Conservation (phyloP, 2,329 filamentous ascomycete species). For the Lecanosticta acicola region DNA sequence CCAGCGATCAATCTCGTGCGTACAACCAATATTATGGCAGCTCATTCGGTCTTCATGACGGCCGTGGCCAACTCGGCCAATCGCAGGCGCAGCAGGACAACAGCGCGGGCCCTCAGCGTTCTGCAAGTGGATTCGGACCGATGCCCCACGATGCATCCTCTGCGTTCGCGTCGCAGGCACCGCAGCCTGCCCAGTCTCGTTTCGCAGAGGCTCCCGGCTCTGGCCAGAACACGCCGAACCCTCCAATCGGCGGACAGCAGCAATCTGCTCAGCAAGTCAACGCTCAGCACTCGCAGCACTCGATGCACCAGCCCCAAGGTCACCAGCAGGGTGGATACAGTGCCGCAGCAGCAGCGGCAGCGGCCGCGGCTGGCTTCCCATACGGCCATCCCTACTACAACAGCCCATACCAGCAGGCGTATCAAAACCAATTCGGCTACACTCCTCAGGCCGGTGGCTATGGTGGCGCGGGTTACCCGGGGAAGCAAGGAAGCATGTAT, state of each 20-base stretch:
- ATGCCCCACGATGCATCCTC: slow-evolving; percentile 55
- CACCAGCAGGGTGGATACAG: slow-evolving; percentile 44
- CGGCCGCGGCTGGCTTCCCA: slow-evolving; percentile 44
- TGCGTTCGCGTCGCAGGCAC: slow-evolving; percentile 56
- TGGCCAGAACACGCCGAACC: slow-evolving; percentile 86
- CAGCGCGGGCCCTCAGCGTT: slow-evolving; percentile 65
- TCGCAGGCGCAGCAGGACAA: slow-evolving; percentile 57
- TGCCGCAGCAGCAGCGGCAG: slow-evolving; percentile 3
- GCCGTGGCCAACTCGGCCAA: slow-evolving; percentile 24
- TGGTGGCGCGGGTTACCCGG: slow-evolving; percentile 39
- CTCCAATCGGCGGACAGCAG: slow-evolving; percentile 55
- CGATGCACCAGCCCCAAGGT: slow-evolving; percentile 33
- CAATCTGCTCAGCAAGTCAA: slow-evolving; percentile 41
- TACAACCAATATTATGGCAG: slow-evolving; percentile 63
- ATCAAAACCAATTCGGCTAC: slow-evolving; percentile 57
- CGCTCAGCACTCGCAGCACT: slow-evolving; percentile 26
- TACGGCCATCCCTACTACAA: slow-evolving; percentile 57
- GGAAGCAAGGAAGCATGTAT: slow-evolving; percentile 55
- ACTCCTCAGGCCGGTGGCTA: slow-evolving; percentile 43
- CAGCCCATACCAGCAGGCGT: slow-evolving; percentile 57
- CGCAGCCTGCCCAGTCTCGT: slow-evolving; percentile 58
- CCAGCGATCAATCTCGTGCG: slow-evolving; percentile 65
- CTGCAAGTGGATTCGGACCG: slow-evolving; percentile 67
- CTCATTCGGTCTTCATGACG: slow-evolving; percentile 48
- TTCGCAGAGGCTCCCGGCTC: slow-evolving; percentile 76